Conservation (phyloP, 768 basidiomycete species). For the Leccinum arenicola region DNA sequence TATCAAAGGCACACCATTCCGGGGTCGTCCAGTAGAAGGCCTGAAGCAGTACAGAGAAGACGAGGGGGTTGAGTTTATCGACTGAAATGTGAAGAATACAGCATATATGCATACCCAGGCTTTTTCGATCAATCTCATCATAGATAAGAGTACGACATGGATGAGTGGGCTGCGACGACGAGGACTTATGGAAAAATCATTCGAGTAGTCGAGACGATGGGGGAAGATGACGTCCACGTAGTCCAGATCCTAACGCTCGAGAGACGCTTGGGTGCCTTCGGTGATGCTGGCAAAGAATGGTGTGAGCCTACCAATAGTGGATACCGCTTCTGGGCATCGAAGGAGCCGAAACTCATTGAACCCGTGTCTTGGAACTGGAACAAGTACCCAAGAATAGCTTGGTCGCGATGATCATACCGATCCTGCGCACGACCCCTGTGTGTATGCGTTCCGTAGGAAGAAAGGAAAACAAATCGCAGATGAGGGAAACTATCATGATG, state of each 20-base stretch:
- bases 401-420: conserved; percentile 52
- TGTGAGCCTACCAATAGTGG: background rate
- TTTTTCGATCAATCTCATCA: conserved; percentile 52
- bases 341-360: conserved; percentile 17
- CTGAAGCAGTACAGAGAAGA: conserved; percentile 10
- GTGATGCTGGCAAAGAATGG: conserved; percentile 36
- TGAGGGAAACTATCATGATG: background rate
- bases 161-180: no score
- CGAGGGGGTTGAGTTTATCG: background rate
- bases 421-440: conserved; percentile 47
- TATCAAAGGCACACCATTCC: conserved; percentile 53
- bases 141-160: conserved; percentile 23
- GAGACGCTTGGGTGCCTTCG: conserved; percentile 49
- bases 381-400: conserved; percentile 53
- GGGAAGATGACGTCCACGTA: conserved; percentile 50
- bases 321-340: background rate
- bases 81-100: background rate
- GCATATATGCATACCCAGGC: conserved; percentile 36
- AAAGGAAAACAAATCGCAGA: background rate
- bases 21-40: conserved; percentile 49
- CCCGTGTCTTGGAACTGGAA: conserved; percentile 42
- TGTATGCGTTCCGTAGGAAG: background rate
- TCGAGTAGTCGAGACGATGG: conserved; percentile 41
- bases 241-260: conserved; percentile 49
- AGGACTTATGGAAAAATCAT: background rate